These are phyloP conservation scores for Setaria italica DNA, from an alignment of 202 grass and related monocot genomes.

Conservation along the genomic window DNA sequence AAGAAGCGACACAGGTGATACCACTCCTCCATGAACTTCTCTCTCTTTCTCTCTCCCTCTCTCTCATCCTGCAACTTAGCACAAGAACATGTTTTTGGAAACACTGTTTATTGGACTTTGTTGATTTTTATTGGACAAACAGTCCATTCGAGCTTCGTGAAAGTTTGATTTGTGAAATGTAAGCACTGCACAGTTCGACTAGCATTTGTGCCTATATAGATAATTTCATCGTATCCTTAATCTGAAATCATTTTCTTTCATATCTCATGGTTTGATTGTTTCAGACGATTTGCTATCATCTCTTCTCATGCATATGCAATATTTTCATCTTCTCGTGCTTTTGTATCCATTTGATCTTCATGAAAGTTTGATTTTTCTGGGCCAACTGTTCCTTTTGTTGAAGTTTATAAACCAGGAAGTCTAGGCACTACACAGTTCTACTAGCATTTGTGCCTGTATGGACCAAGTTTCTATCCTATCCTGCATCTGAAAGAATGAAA, in stretches of 20 bases:
- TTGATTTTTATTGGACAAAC: background rate
- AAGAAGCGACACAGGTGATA: constrained; percentile 45
- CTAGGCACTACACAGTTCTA: background rate
- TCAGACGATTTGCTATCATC: background rate
- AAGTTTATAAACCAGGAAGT: background rate
- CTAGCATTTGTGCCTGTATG: constrained; percentile 8
- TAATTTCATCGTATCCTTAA: background rate
- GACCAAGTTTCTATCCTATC: constrained; percentile 7
- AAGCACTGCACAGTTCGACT: background rate
- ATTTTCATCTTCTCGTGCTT: constrained; percentile 15
- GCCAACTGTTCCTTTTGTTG: background rate
- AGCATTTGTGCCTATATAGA: constrained; percentile 3
- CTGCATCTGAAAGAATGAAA: constrained; percentile 5
- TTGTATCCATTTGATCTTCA: constrained; percentile 10
- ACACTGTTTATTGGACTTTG: background rate
- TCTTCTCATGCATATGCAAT: background rate
- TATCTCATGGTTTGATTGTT: background rate
- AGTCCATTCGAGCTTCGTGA: background rate
- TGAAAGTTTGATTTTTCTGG: background rate
- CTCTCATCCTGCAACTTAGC: constrained; percentile 6
- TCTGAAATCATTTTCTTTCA: background rate
- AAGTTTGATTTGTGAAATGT: background rate
- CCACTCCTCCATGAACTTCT: background rate
- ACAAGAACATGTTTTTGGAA: constrained; percentile 27
- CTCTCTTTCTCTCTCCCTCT: background rate